Base-by-base conservation (phyloP, 306 rosid species). In the Lathyrus aphaca region DNA sequence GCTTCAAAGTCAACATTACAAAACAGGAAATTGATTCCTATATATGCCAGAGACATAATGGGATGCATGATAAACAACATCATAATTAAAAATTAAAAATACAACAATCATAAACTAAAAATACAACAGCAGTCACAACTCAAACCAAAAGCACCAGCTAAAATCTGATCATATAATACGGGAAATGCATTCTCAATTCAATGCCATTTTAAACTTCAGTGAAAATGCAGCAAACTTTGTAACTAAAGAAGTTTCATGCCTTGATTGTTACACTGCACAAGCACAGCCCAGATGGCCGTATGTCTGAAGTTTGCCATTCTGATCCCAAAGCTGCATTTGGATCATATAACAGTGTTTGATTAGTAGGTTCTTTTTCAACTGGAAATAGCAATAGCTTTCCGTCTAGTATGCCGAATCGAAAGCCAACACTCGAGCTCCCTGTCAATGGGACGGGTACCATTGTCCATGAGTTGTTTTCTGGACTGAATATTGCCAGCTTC, bases 401-500 rank as follows among this genome's bases (percentile, higher is more conserved):
- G 43, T 81, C 84, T 53, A 90, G 71, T 49, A 84, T 87, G 53
- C 97, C 98, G 8, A 90, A 87, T 46, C 84, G 85, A 65, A 94
- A 88, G 7, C 84, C 89, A 9, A 90, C 42, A 48, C 88, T 82
- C 0, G 88, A 80, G 80, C 98, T 94, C 16, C 98, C 98, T 1
- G 97, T 84, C 80, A 88, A 62, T 27, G 98, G 98, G 17, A 94
- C 81, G 0, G 83, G 86, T 2, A 88, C 91, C 92, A 74, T 82
- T 78, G 85, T 83, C 98, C 98, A 94, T 12, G 94, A 86, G 76
- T 80, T 88, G 68, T 94, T 86, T 38, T 81, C 83, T 3, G 98
- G 88, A 72, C 79, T 57, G 73, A 86, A 94, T 72, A 87, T 86
- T 4, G 96, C 74, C 15, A 94, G 79, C 76, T 84, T 90, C 61